A percentile compares a stretch with the other conserved stretches of the same genome.
Evolutionary conservation across 257 asterid genomes (phyloP).

Genomic region (Solanum dulcamara): DNA sequence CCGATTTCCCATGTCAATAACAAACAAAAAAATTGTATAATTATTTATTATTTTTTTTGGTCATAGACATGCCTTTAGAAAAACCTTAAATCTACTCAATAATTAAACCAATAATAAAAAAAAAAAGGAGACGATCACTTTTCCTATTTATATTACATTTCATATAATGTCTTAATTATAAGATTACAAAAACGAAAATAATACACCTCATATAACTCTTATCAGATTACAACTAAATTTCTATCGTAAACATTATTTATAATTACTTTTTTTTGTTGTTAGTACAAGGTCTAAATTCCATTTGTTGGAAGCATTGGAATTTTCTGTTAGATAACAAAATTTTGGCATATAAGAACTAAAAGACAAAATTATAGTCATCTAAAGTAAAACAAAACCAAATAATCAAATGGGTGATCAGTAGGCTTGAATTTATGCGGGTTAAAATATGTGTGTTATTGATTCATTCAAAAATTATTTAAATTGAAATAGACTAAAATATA

Average conservation of each 20-base stretch:
- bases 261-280: neutral
- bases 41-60: no score
- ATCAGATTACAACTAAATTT: neutral
- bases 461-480: neutral
- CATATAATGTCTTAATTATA: neutral
- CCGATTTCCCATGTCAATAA: neutral
- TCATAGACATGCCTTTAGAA: neutral
- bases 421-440: neutral
- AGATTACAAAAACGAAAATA: neutral
- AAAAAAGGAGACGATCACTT: neutral
- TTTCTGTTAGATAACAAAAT: neutral
- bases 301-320: neutral
- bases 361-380: neutral
- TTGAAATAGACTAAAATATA: neutral
- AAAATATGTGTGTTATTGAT: neutral
- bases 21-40: no score
- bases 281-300: neutral
- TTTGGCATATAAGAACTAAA: neutral
- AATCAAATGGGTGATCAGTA: neutral
- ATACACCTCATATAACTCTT: neutral
- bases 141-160: neutral
- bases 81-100: neutral
- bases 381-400: neutral
- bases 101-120: neutral
- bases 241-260: neutral